A percentile compares a stretch with the other conserved stretches of the same genome.
Evolutionary conservation across 2,329 filamentous ascomycete species (phyloP).

Genomic region (Colletotrichum noveboracense): DNA sequence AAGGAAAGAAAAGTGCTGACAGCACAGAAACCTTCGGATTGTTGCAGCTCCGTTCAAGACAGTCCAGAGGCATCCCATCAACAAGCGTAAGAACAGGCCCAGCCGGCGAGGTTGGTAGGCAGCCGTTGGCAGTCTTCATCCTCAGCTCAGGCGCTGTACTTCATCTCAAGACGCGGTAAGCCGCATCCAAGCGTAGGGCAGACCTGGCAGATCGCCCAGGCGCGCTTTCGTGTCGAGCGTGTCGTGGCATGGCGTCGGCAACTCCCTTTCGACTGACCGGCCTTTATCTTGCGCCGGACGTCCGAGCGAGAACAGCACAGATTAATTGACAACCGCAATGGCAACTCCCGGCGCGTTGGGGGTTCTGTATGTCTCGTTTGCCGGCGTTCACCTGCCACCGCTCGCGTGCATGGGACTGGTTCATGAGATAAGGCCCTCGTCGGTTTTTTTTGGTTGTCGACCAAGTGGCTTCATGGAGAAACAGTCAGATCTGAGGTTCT

Average conservation of each 20-base stretch:
- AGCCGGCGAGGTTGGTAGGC: not conserved
- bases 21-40: not conserved
- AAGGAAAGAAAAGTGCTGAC: not conserved
- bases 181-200: not conserved
- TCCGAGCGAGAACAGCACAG: constrained; percentile 12
- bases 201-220: not conserved
- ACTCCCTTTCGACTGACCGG: not conserved
- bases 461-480: not conserved
- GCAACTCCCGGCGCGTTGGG: not conserved
- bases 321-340: not conserved
- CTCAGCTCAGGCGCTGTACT: not conserved
- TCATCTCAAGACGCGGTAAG: not conserved
- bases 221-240: not conserved
- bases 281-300: constrained; percentile 2
- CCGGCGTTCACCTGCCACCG: not conserved
- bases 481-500: not conserved
- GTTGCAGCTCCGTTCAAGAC: not conserved
- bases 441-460: not conserved
- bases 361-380: not conserved
- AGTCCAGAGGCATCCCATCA: not conserved
- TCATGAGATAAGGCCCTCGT: not conserved
- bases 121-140: not conserved
- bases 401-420: not conserved
- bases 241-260: constrained; percentile 2
- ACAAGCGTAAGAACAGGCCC: not conserved